phyloP scores from a whole-genome alignment of 2,329 filamentous ascomycete species.

The Diplodia sapinea region DNA sequence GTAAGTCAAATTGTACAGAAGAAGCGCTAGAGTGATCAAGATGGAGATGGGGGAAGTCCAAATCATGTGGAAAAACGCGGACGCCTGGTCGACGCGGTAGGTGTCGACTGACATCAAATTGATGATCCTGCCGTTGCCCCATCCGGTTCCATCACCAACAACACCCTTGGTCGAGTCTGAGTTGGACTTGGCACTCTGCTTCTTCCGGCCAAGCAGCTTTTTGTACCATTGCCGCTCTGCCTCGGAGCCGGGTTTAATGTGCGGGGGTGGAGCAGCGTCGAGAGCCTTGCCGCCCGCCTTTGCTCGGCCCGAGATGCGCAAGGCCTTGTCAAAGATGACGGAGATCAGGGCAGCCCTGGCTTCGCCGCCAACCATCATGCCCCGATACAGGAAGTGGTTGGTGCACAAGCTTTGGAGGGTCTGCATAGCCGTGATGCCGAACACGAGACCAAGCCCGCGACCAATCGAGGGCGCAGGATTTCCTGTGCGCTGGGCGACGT shows the following conservation, averaged over 20 bases:
- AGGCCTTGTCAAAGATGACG: constrained; percentile 88
- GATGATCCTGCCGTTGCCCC: constrained; percentile 90
- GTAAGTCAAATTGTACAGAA: constrained; percentile 87
- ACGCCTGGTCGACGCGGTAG: constrained; percentile 88
- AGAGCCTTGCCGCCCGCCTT: constrained; percentile 74
- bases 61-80: constrained; percentile 85
- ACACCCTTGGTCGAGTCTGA: constrained; percentile 56
- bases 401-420: constrained; percentile 77
- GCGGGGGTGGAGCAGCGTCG: constrained; percentile 48
- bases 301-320: constrained; percentile 85
- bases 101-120: constrained; percentile 96
- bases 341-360: constrained; percentile 80
- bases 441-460: constrained; percentile 77
- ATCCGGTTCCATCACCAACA: constrained; percentile 75
- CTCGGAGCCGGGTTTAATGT: constrained; percentile 55
- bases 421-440: constrained; percentile 88
- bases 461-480: constrained; percentile 70
- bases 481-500: constrained; percentile 62
- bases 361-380: constrained; percentile 91
- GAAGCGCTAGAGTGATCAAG: constrained; percentile 76
- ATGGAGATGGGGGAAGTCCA: constrained; percentile 86
- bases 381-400: constrained; percentile 91
- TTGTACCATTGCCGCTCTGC: constrained; percentile 60
- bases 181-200: constrained; percentile 49
- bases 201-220: constrained; percentile 49